Evolutionary conservation across 1,139 yeast genomes (phyloP).

Genomic region (Yarrowia galli): DNA sequence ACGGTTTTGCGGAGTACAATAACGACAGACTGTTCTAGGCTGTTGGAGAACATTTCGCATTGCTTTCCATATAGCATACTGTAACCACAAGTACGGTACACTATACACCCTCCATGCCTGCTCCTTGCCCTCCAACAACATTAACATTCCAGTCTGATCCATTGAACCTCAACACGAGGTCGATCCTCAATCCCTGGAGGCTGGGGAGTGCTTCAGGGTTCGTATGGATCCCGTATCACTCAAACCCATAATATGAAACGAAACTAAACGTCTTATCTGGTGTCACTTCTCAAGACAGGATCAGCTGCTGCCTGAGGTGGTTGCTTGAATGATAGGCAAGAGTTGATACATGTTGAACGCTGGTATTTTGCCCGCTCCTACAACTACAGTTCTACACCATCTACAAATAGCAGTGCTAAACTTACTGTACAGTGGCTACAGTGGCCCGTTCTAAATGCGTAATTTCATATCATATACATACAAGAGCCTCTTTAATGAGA

Average conservation of each 20-base stretch:
- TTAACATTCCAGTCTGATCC: constrained; percentile 1
- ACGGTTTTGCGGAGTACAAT: no score
- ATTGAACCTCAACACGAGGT: constrained; percentile 3
- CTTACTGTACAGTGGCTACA: neutral
- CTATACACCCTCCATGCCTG: no score
- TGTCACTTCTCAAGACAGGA: neutral
- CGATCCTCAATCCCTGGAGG: constrained; percentile 1
- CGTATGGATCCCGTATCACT: neutral
- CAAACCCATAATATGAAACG: neutral
- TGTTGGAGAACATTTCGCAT: no score
- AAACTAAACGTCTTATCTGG: neutral
- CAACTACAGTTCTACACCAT: no score
- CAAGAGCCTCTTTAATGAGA: constrained; percentile 2
- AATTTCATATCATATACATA: constrained; percentile 15
- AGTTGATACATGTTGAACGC: no score
- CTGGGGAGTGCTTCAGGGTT: neutral
- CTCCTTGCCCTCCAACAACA: neutral
- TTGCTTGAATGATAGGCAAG: neutral
- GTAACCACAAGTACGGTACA: no score
- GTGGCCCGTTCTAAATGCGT: constrained; percentile 15
- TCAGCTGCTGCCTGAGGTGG: neutral
- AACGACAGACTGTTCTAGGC: no score
- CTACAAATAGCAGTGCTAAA: neutral
- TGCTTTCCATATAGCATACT: no score
- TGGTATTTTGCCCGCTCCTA: no score